Base-by-base conservation (phyloP, 1,139 yeast genomes). In the Petasospora fabianii region DNA sequence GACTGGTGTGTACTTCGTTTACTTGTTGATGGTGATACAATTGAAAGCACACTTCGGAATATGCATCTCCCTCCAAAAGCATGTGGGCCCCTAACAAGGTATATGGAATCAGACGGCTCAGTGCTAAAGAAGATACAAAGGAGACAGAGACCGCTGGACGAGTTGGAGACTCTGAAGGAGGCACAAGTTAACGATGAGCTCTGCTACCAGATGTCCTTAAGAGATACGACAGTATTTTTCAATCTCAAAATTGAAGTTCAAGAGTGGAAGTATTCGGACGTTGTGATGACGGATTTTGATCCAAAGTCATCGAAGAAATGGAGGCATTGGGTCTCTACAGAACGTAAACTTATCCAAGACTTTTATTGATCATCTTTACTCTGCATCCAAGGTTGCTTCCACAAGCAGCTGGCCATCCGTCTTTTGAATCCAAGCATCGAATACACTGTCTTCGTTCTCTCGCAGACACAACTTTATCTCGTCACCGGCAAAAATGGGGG, bases 401-500 rank as follows among this genome's bases (percentile, higher is more conserved):
- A 50, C 41, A 36, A 52, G 43, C 12, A 49, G 15, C 10, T 38
- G 21, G 4, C 49, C 47, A 13, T 46, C 44, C 5, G 31, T 32
- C 7, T 43, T 47, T 27, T 55, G 53, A 5, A 57, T 49, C 60
- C 60, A 57, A 1, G 55, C 39, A 37, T 27, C 40, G n/a, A n/a
- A n/a, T 15, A 28, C 10, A 8, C 30, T 40, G 5, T 30, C 37
- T 2, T 32, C 36, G 2, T 31, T 34, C 17, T 54, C 51, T 3
- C 19, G 27, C 11, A 47, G 24, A 26, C 57, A 53, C 24, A 68
- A 42, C 11, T 53, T 54, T 27, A 68, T 44, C 12, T 40, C 42
- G 15, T 60, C 55, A 32, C 58, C 58, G 1, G 59, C 69, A 42
- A 66, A 67, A 36, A 75, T 59, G 3, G 85, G 84, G 20, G 64